Percentiles rank a stretch among this genome's conserved stretches.
These are phyloP conservation scores for Trypanosoma conorhini DNA, from an alignment of 208 protist genomes.

Conservation along the genomic window DNA sequence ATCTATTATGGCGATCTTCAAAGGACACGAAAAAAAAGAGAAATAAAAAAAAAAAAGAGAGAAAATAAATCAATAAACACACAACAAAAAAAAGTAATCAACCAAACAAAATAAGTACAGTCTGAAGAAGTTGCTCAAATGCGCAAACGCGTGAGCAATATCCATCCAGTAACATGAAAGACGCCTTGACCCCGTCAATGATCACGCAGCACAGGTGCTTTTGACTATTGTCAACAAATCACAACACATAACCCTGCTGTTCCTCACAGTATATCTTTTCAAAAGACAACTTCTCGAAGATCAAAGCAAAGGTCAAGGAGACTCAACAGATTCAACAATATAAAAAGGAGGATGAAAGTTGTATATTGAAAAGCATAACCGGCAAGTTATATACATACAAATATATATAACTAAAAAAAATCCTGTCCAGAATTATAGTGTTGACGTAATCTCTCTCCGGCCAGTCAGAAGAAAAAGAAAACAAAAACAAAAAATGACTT, in stretches of 20 bases:
- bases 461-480: background rate
- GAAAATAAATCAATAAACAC: background rate
- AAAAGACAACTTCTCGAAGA: conserved; percentile 2
- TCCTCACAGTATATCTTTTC: background rate
- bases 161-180: conserved; percentile 6
- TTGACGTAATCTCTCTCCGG: background rate
- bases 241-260: background rate
- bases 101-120: background rate
- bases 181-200: background rate
- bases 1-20: background rate
- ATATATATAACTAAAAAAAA: background rate
- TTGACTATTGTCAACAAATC: background rate
- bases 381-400: background rate
- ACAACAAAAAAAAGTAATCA: background rate
- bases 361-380: background rate
- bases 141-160: conserved; percentile 9
- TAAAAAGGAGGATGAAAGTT: conserved; percentile 1
- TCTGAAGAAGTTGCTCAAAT: background rate
- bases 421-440: background rate
- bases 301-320: background rate
- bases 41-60: background rate
- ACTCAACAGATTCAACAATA: conserved; percentile 2
- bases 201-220: conserved; percentile 2
- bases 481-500: background rate
- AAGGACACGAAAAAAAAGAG: background rate